Conservation (phyloP, 345 rosid genomes). For the Cardiospermum halicacabum region DNA sequence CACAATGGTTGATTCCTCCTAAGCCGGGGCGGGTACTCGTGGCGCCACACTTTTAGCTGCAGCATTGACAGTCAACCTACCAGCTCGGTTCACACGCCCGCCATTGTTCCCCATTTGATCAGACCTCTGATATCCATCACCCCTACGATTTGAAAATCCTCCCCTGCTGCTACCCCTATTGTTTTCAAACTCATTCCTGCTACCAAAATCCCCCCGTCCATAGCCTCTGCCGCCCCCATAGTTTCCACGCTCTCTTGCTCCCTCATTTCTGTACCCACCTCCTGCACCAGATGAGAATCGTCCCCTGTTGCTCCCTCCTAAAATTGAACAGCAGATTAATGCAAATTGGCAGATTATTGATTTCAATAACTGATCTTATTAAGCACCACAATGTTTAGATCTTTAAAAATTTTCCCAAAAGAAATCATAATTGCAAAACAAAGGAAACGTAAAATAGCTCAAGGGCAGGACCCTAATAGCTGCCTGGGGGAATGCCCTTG, state of each 20-base stretch:
- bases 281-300: slow-evolving; percentile 55
- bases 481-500: not conserved
- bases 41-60: slow-evolving; percentile 38
- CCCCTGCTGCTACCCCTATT: slow-evolving; percentile 53
- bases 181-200: slow-evolving; percentile 60
- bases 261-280: slow-evolving; percentile 64
- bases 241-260: slow-evolving; percentile 69
- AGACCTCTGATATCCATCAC: slow-evolving; percentile 51
- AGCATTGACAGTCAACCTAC: slow-evolving; percentile 28
- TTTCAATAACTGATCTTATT: not conserved
- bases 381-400: not conserved
- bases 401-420: not conserved
- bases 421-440: not conserved
- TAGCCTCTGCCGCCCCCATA: slow-evolving; percentile 66
- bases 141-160: slow-evolving; percentile 62
- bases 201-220: slow-evolving; percentile 48
- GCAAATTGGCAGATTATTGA: not conserved
- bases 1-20: slow-evolving; percentile 7
- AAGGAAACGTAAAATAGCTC: not conserved
- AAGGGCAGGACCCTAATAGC: not conserved
- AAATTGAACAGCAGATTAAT: slow-evolving; percentile 5
- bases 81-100: slow-evolving; percentile 44
- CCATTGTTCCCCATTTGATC: slow-evolving; percentile 35
- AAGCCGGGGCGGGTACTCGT: slow-evolving; percentile 51
- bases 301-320: slow-evolving; percentile 64